Base-by-base conservation (phyloP, 345 rosid species). In the Fremontodendron californicum region DNA sequence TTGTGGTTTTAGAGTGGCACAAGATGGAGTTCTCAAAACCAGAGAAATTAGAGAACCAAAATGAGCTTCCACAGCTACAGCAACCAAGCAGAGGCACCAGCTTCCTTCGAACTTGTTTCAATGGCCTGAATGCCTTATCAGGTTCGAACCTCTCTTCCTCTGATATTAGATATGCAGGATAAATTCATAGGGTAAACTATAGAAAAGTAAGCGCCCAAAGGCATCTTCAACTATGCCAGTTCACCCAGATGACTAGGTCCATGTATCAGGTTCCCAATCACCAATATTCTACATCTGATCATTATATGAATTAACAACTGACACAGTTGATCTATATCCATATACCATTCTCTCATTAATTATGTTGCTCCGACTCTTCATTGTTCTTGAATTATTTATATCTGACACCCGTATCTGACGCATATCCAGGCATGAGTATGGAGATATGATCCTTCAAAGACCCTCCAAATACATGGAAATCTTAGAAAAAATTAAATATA, bases 31-130 rank as follows among this genome's bases (percentile, higher is more conserved):
- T 54, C 57, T 69, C 33, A 15, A 72, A 73, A 69, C 79, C 39
- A 70, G 75, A 78, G 79, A 69, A 71, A 40, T 72, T 77, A 68
- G 90, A 85, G 75, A 84, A 78, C 83, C 90, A 87, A 82, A 82
- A 54, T 70, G 83, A 82, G 66, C 63, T 54, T 60, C 43, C 78
- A 49, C 80, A 49, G 40, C 48, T 79, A 2, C 81, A 58, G 76
- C 79, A 77, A 61, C 77, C 62, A 18, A 48, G 4, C 78, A 76
- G 71, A 58, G 96, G 92, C 84, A 86, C 91, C 49, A 71, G 85
- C 78, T 84, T 91, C 78, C 82, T 89, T 45, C 74, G 87, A 62
- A 89, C 96, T 64, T 91, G 92, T 73, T 86, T 91, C 83, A 91
- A 91, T 79, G 96, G 93, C 40, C 70, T 91, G 79, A 91, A 91